Base-by-base conservation (phyloP, 495 filamentous ascomycete genomes). In the Aspergillus ellipticus region DNA sequence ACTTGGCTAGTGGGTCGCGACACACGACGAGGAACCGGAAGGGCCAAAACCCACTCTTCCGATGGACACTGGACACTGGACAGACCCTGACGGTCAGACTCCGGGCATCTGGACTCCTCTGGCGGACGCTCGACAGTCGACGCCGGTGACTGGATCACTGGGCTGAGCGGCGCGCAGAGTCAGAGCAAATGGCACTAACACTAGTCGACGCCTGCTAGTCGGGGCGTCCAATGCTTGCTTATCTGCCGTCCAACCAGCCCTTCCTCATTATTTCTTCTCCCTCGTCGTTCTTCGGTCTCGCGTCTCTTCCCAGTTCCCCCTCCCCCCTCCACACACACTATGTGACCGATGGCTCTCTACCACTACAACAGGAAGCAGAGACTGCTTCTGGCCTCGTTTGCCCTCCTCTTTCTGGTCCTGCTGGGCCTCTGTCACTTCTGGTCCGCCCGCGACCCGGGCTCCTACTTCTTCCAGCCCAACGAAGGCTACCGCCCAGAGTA, bases 321-420 rank as follows among this genome's bases (percentile, higher is more conserved):
- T 16, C 37, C 47, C 37, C 46, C 28, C 13, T 37, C 48, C 26
- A 9, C 8, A 48, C 45, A 11, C 45, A 48, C 20, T 28, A 48
- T 48, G 45, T 51, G 48, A 51, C 50, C 42, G 41, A 58, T 58
- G 56, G 42, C 42, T 39, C 17, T 47, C 35, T 21, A 29, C 49
- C 43, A 47, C 26, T 53, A 56, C 49, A 64, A 51, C 28, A 56
- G 51, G 45, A 65, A 62, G 54, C 64, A 66, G 51, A 66, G 49
- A 49, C 51, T 62, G 15, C 52, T 60, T 24, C 54, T 72, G 46
- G 21, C 56, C 42, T 51, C 62, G 45, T 70, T 70, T 33, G 49
- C 61, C 22, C 20, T 68, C 22, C 39, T 72, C 48, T 74, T 69
- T 45, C 42, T 69, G 21, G 49, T 63, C 20, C 55, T 69, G 11